phyloP scores from a whole-genome alignment of 495 filamentous ascomycete genomes.

The Aspergillus leporis region DNA sequence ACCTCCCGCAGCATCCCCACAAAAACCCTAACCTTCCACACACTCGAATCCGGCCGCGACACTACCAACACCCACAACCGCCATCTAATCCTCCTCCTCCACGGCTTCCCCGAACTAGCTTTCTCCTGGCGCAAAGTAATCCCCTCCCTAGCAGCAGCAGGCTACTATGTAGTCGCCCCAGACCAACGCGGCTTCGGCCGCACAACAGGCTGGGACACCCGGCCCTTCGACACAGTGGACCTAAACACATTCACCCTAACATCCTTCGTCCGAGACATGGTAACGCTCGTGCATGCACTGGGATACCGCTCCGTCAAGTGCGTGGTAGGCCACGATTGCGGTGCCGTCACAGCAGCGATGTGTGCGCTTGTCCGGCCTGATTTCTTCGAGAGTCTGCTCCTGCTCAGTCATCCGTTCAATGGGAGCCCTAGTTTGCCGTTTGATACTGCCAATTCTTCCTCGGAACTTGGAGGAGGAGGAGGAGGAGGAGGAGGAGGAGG shows the following conservation, averaged over 20 bases:
- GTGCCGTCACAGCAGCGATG: constrained; percentile 57
- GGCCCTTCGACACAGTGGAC: constrained; percentile 51
- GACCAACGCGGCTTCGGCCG: constrained; percentile 72
- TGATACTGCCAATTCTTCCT: constrained; percentile 38
- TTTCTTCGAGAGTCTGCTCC: constrained; percentile 55
- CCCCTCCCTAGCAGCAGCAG: constrained; percentile 52
- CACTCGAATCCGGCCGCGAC: constrained; percentile 52
- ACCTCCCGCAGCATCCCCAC: constrained; percentile 6
- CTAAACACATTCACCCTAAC: constrained; percentile 58
- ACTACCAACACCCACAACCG: constrained; percentile 34
- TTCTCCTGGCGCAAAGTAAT: constrained; percentile 70
- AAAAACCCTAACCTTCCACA: constrained; percentile 53
- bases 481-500: constrained; percentile 19
- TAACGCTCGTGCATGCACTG: constrained; percentile 60
- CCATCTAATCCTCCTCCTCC: constrained; percentile 62
- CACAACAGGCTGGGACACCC: constrained; percentile 60
- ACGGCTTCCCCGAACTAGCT: constrained; percentile 68
- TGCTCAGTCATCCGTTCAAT: constrained; percentile 60
- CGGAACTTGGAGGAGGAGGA: constrained; percentile 20
- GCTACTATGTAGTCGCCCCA: constrained; percentile 64
- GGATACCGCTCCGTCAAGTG: constrained; percentile 59
- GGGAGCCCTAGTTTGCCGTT: constrained; percentile 52
- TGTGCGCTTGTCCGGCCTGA: constrained; percentile 65
- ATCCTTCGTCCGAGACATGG: constrained; percentile 60
- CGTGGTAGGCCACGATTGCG: constrained; percentile 69